Conservation (phyloP, 305 asterid species). For the Rubia tinctorum region DNA sequence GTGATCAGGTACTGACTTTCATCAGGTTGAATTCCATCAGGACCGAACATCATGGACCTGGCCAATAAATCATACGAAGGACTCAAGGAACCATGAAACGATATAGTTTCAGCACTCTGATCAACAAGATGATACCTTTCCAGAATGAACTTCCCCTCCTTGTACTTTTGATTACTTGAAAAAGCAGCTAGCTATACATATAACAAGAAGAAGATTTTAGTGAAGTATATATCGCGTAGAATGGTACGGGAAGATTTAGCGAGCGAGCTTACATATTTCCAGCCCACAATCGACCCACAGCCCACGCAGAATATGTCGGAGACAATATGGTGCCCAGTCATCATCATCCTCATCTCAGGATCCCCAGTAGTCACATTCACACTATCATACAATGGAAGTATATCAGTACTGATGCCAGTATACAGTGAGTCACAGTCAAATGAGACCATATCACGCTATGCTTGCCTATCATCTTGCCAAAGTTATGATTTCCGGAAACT, state of each 20-base stretch:
- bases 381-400: slow-evolving; percentile 25
- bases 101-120: neutral
- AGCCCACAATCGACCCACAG: slow-evolving; percentile 71
- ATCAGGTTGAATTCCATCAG: slow-evolving; percentile 57
- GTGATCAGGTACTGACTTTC: slow-evolving; percentile 37
- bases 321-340: slow-evolving; percentile 69
- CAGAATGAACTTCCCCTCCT: slow-evolving; percentile 77
- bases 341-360: slow-evolving; percentile 61
- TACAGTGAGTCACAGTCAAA: neutral
- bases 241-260: neutral
- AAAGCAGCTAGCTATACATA: slow-evolving; percentile 54
- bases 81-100: neutral
- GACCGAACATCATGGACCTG: slow-evolving; percentile 75
- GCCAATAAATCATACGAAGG: slow-evolving; percentile 1
- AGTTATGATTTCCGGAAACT: neutral
- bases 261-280: slow-evolving; percentile 38
- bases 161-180: slow-evolving; percentile 60
- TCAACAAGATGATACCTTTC: slow-evolving; percentile 56
- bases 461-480: neutral
- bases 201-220: slow-evolving; percentile 14
- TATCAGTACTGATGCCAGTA: neutral
- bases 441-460: neutral
- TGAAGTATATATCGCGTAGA: neutral
- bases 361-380: slow-evolving; percentile 67
- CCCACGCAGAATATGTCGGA: slow-evolving; percentile 72